Base-by-base conservation (phyloP, 345 rosid species). In the Combretum micranthum region DNA sequence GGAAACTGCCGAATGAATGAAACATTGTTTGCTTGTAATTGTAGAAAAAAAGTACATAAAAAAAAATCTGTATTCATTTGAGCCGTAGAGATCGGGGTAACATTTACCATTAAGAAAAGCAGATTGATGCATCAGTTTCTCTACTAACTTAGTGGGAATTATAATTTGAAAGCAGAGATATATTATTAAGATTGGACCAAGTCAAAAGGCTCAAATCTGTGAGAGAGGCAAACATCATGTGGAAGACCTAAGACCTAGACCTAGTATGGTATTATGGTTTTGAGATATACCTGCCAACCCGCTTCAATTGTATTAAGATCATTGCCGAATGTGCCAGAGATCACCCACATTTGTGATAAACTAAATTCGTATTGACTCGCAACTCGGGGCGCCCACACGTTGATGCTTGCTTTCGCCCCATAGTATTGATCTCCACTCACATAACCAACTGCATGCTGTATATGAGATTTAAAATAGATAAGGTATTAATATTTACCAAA, bases 251-350 rank as follows among this genome's bases (percentile, higher is more conserved):
- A n/a, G n/a, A n/a, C n/a, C n/a, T n/a, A n/a, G n/a, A n/a, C n/a
- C n/a, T n/a, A n/a, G n/a, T n/a, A 53, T 3, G 26, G 20, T 39
- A 13, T 4, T 5, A 42, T 16, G 0, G 19, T 26, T 42, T 15
- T 25, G 15, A 55, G 22, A 56, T 37, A 19, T 75, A 81, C 99
- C 83, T 94, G 99, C 99, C 99, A 94, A 26, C 99, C 99, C 61
- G 99, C 96, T 84, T 94, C 99, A 57, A 94, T 90, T 64, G 99
- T 94, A 67, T 94, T 94, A 47, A 94, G 97, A 72, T 94, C 99
- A 43, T 85, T 60, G 4, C 87, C 85, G 50, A 94, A 94, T 1
- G 97, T 85, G 49, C 99, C 99, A 13, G 99, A 89, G 53, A 94
- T 87, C 69, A 94, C 84, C 99, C 99, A 94, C 80, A 94, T 57